Evolutionary conservation across 106 monocot species (phyloP).

Genomic region (Triglochin maritima): DNA sequence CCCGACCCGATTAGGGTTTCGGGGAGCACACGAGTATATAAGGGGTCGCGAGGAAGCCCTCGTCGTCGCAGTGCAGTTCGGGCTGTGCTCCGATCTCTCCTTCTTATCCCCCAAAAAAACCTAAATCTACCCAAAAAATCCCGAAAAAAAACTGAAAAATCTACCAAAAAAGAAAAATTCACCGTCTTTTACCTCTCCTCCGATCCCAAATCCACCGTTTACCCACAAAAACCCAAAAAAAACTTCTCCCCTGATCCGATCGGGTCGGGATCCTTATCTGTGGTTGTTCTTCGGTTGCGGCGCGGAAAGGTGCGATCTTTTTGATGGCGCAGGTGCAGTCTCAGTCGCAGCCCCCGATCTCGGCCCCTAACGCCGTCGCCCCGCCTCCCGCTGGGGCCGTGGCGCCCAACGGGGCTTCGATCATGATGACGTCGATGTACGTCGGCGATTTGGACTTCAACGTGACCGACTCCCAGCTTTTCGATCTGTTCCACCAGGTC

Average conservation of each 20-base stretch:
- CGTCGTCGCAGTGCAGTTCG: constrained; percentile 7
- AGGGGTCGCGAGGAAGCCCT: too few relatives aligned
- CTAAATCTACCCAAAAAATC: neutral
- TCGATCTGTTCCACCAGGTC: constrained; percentile 55
- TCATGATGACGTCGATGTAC: constrained; percentile 34
- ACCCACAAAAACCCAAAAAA: neutral
- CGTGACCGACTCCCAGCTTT: constrained; percentile 76
- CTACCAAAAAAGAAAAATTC: neutral
- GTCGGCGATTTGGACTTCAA: constrained; percentile 67
- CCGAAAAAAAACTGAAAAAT: neutral
- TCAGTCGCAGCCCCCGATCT: constrained; percentile 9
- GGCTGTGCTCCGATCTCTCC: constrained; percentile 15
- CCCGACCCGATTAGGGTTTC: too few relatives aligned
- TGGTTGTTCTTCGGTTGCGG: neutral
- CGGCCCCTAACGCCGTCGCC: neutral
- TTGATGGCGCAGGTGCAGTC: constrained; percentile 15
- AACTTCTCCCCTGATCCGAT: neutral
- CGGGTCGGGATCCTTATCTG: constrained; percentile 2
- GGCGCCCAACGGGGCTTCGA: neutral
- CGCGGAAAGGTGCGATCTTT: neutral
- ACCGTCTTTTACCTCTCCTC: neutral
- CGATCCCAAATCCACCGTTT: too few relatives aligned
- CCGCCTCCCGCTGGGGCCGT: neutral
- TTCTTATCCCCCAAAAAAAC: neutral
- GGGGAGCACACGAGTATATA: too few relatives aligned